phyloP scores from a whole-genome alignment of 371 early-diverging fungal species.

The Nematocida displodere region DNA sequence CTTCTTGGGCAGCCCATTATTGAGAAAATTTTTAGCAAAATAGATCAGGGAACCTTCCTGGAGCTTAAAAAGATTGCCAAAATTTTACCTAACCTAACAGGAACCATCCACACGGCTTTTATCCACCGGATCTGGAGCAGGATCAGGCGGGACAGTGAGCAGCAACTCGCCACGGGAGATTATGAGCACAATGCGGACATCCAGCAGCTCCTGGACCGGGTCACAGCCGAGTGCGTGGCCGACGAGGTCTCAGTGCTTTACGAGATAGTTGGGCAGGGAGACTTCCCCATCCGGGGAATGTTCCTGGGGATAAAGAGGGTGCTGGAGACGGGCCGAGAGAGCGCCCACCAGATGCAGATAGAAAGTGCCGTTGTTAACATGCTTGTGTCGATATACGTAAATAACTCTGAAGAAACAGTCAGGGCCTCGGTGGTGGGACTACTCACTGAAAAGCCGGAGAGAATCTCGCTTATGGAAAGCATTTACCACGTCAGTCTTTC shows the following conservation, averaged over 20 bases:
- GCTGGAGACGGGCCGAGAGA: neutral
- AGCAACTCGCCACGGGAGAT: neutral
- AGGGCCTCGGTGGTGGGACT: slow-evolving; percentile 36
- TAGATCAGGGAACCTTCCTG: neutral
- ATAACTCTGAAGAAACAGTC: slow-evolving; percentile 36
- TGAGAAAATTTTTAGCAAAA: slow-evolving; percentile 13
- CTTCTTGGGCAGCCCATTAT: slow-evolving; percentile 16
- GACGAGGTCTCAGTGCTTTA: slow-evolving; percentile 25
- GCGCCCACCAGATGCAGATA: slow-evolving; percentile 3
- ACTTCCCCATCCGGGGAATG: slow-evolving; percentile 14
- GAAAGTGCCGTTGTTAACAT: slow-evolving; percentile 10
- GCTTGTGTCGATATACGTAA: slow-evolving; percentile 16
- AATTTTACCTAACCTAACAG: slow-evolving; percentile 17
- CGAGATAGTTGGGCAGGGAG: slow-evolving; percentile 22
- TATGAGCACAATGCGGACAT: slow-evolving; percentile 18
- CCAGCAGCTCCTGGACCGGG: neutral
- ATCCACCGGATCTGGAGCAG: slow-evolving; percentile 26
- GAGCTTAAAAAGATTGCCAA: slow-evolving; percentile 34
- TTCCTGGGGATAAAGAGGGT: slow-evolving; percentile 28
- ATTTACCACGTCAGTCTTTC: slow-evolving; percentile 13
- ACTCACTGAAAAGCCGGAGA: slow-evolving; percentile 21
- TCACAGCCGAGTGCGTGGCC: slow-evolving; percentile 21
- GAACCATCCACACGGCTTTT: slow-evolving; percentile 30
- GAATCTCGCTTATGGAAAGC: slow-evolving; percentile 2
- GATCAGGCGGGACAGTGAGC: slow-evolving; percentile 11